Base-by-base conservation (phyloP, 164 flowering plant genomes). In the Vitis cinerea region DNA sequence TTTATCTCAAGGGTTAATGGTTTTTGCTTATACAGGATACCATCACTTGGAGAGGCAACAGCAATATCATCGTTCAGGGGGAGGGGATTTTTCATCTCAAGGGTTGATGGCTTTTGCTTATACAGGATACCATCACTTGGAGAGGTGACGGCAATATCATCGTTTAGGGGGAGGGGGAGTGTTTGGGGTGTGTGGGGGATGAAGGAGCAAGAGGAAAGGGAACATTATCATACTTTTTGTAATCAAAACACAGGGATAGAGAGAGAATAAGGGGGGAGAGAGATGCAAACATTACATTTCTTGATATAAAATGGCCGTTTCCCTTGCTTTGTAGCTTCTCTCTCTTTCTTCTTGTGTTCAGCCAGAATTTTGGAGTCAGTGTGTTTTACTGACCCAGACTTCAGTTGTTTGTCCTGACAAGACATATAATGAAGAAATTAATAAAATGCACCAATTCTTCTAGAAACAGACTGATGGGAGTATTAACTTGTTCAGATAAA, bases 321-420 rank as follows among this genome's bases (percentile, higher is more conserved):
- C 73, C 98, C 98, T 50, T 84, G 84, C 78, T 88, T 91, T 65
- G 91, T 90, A 10, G 93, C 96, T 78, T 93, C 97, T 73, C 94
- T 85, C 77, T 90, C 98, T 78, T 85, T 89, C 84, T 86, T 91
- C 84, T 90, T 93, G 81, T 95, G 99, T 77, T 86, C 87, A 37
- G 90, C 67, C 44, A 95, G 70, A 74, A 93, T 90, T 15, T 83
- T 73, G 29, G 78, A 79, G 57, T 88, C 90, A 64, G 71, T 66
- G n/a, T 67, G 77, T 75, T 83, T 87, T 27, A 80, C n/a, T 49
- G 88, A 75, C 2, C 77, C 88, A 56, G 78, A 71, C 65, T 85
- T 95, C 51, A 91, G 61, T 71, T 88, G 97, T 57, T 84, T 90
- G 66, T 90, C 89, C 97, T 94, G 79, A 50, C 50, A 61, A 66